phyloP scores from a whole-genome alignment of 2,329 filamentous ascomycete species.

The Fusarium illudens region DNA sequence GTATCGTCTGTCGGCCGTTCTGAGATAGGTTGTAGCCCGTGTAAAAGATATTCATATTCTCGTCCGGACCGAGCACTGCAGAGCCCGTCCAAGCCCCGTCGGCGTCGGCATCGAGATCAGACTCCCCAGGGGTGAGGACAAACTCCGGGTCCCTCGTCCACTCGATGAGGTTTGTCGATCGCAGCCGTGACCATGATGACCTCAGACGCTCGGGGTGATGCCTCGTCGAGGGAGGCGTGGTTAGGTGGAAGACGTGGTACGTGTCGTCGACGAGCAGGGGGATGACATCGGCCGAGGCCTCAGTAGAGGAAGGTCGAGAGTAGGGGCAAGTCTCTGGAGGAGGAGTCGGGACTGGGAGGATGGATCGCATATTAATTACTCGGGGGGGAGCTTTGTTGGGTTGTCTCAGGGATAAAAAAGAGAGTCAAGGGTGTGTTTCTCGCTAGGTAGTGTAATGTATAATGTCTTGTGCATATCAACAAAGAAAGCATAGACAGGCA shows the following conservation, averaged over 20 bases:
- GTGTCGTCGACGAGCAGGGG: conserved; percentile 48
- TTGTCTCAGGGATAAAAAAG: neutral
- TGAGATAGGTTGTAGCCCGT: conserved; percentile 47
- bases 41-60: conserved; percentile 49
- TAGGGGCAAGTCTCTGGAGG: conserved; percentile 40
- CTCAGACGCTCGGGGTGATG: conserved; percentile 46
- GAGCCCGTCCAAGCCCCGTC: conserved; percentile 49
- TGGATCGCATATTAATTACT: conserved; percentile 24
- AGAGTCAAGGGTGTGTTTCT: neutral
- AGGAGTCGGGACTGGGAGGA: conserved; percentile 35
- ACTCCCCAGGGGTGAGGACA: conserved; percentile 36
- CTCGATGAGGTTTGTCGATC: conserved; percentile 42
- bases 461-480: neutral
- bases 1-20: conserved; percentile 46
- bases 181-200: conserved; percentile 45
- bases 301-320: conserved; percentile 40
- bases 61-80: conserved; percentile 45
- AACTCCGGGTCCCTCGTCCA: conserved; percentile 43
- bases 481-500: neutral
- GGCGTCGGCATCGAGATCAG: conserved; percentile 38
- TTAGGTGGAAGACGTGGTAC: conserved; percentile 50
- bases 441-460: neutral
- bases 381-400: neutral
- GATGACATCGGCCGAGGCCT: conserved; percentile 49
- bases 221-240: conserved; percentile 44